Evolutionary conservation across 2,329 filamentous ascomycete genomes (phyloP).

Genomic region (Myriosclerotinia scirpicola): DNA sequence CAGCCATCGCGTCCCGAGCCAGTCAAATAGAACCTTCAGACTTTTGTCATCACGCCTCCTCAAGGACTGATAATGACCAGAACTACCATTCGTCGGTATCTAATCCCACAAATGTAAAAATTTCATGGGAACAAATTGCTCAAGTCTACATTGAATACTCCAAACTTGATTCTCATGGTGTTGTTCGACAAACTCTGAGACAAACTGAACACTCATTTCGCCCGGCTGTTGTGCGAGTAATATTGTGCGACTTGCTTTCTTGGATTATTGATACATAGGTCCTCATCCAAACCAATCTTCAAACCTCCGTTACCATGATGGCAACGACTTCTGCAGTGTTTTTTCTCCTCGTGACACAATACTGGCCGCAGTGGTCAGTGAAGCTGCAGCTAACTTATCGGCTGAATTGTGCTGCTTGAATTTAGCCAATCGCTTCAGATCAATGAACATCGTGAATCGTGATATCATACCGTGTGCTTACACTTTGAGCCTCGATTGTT

Average conservation of each 20-base stretch:
- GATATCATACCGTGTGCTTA: constrained; percentile 1
- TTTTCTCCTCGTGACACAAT: constrained; percentile 15
- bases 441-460: background rate
- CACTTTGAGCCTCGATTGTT: background rate
- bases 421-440: constrained; percentile 7
- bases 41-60: background rate
- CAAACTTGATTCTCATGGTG: constrained; percentile 6
- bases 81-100: constrained; percentile 9
- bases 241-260: constrained; percentile 18
- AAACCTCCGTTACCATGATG: constrained; percentile 11
- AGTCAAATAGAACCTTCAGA: background rate
- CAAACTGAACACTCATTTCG: constrained; percentile 22
- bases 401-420: background rate
- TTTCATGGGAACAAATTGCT: background rate
- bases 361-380: background rate
- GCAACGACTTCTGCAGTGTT: constrained; percentile 11
- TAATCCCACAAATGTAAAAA: background rate
- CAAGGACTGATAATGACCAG: constrained; percentile 5
- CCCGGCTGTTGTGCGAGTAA: constrained; percentile 22
- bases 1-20: constrained; percentile 3
- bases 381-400: constrained; percentile 15
- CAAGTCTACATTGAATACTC: constrained; percentile 2
- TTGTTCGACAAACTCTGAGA: constrained; percentile 17
- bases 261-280: constrained; percentile 19
- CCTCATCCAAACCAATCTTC: constrained; percentile 7